Evolutionary conservation across 1,139 yeast species (phyloP).

Genomic region (Candida sp.): DNA sequence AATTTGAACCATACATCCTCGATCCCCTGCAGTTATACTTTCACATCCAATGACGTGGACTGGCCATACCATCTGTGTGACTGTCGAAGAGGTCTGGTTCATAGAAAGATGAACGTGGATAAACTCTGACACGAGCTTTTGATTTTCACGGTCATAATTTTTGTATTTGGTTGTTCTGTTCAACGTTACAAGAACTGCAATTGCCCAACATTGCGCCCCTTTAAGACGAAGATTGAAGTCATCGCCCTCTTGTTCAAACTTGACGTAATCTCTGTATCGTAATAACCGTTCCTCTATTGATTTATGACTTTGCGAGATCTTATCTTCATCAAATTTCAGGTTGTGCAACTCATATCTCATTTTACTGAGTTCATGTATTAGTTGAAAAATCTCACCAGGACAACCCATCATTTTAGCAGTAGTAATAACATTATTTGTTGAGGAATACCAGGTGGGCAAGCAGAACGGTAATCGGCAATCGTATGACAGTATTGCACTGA

Average conservation of each 20-base stretch:
- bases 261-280: constrained; percentile 46
- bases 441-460: constrained; percentile 49
- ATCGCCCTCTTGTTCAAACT: constrained; percentile 16
- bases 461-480: constrained; percentile 52
- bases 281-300: constrained; percentile 27
- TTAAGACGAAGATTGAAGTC: constrained; percentile 34
- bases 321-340: constrained; percentile 4
- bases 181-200: constrained; percentile 41
- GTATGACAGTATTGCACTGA: constrained; percentile 50
- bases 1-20: constrained; percentile 20
- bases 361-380: constrained; percentile 39
- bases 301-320: constrained; percentile 14
- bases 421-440: constrained; percentile 33
- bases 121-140: constrained; percentile 39
- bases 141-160: constrained; percentile 15
- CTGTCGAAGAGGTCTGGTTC: constrained; percentile 40
- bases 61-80: constrained; percentile 63
- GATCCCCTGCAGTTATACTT: constrained; percentile 27
- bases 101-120: constrained; percentile 40
- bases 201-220: constrained; percentile 54
- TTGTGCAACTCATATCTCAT: constrained; percentile 28
- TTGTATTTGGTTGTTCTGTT: constrained; percentile 25
- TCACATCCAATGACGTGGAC: constrained; percentile 45
- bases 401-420: constrained; percentile 55
- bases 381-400: constrained; percentile 50